phyloP scores from a whole-genome alignment of 345 rosid species.

The Melastoma malabathricum region DNA sequence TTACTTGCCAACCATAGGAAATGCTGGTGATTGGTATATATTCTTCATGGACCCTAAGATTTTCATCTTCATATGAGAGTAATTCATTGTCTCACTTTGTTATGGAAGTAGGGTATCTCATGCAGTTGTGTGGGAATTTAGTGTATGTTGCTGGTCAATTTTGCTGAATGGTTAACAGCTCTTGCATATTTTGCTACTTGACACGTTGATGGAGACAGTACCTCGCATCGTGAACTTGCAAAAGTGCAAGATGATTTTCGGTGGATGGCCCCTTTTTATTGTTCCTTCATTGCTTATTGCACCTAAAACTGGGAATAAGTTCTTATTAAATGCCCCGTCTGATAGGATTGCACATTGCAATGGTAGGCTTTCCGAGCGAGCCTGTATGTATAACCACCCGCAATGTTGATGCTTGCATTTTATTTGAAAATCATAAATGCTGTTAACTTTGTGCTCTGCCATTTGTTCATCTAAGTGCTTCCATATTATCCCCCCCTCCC shows the following conservation, averaged over 20 bases:
- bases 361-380: too few species aligned
- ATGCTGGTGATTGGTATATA: slow-evolving; percentile 27
- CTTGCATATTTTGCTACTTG: slow-evolving; percentile 33
- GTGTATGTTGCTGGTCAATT: slow-evolving; percentile 30
- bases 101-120: slow-evolving; percentile 26
- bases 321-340: slow-evolving; percentile 20
- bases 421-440: too few species aligned
- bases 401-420: too few species aligned
- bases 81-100: slow-evolving; percentile 23
- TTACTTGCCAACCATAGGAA: slow-evolving; percentile 24
- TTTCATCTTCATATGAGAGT: slow-evolving; percentile 12
- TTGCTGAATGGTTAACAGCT: slow-evolving; percentile 49
- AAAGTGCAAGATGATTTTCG: slow-evolving; percentile 20
- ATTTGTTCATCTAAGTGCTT: too few species aligned
- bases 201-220: slow-evolving; percentile 38
- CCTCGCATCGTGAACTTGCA: slow-evolving; percentile 17
- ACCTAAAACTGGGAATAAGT: slow-evolving; percentile 39
- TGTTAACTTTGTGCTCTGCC: too few species aligned
- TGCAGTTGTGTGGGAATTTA: slow-evolving; percentile 27
- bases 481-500: too few species aligned
- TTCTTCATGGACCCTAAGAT: slow-evolving; percentile 17
- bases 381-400: too few species aligned
- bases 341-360: too few species aligned
- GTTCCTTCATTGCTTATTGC: slow-evolving; percentile 17
- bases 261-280: slow-evolving; percentile 18